phyloP scores from a whole-genome alignment of 202 grass and related monocot genomes.

The Panicum virgatum region DNA sequence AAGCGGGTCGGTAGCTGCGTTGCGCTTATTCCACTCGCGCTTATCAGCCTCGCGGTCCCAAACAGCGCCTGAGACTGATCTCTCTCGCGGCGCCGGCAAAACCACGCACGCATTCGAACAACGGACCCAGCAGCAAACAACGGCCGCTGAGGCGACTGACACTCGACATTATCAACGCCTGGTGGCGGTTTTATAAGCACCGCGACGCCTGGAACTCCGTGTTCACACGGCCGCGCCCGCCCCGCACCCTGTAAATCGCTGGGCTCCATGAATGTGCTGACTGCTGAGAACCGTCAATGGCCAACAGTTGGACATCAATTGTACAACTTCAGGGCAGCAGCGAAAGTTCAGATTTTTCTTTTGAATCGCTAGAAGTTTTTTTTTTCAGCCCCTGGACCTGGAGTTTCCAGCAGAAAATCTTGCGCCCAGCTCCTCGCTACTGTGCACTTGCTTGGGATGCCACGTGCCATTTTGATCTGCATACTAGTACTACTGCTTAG shows the following conservation, averaged over 20 bases:
- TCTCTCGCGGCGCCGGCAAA: too few relatives aligned
- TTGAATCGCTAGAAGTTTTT: too few relatives aligned
- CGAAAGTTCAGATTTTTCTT: too few relatives aligned
- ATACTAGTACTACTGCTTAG: too few relatives aligned
- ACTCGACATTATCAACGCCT: conserved; percentile 38
- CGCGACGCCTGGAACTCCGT: conserved; percentile 39
- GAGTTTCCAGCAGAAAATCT: not conserved
- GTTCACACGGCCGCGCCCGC: conserved; percentile 12
- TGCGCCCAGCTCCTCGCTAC: not conserved
- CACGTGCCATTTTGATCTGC: not conserved
- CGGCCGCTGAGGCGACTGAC: conserved; percentile 31
- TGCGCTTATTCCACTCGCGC: too few relatives aligned
- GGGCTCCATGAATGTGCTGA: conserved; percentile 46
- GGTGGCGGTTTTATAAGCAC: conserved; percentile 43
- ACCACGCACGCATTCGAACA: too few relatives aligned
- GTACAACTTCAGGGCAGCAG: not conserved
- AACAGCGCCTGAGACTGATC: too few relatives aligned
- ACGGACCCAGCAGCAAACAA: not conserved
- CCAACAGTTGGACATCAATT: not conserved
- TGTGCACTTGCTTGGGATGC: not conserved
- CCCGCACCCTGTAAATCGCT: conserved; percentile 24
- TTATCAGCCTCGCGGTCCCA: too few relatives aligned
- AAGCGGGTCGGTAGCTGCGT: too few relatives aligned
- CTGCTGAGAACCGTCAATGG: conserved; percentile 29
- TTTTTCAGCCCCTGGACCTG: too few relatives aligned